Evolutionary conservation across 768 basidiomycete genomes (phyloP).

Genomic region (Leucocoprinus birnbaumii): DNA sequence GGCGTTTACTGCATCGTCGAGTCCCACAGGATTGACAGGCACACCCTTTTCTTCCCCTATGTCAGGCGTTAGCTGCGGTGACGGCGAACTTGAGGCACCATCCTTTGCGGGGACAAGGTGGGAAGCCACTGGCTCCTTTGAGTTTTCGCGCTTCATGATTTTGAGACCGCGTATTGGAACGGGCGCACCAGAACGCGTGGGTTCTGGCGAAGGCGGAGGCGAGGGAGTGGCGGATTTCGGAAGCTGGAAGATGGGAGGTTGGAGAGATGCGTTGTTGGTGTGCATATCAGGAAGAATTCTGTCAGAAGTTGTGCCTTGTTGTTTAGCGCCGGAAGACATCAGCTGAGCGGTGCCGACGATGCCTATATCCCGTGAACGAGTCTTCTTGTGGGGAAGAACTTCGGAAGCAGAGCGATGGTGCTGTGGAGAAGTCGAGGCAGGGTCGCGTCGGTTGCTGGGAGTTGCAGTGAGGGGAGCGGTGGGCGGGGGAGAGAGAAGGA

Average conservation of each 20-base stretch:
- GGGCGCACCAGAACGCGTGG: conserved; percentile 13
- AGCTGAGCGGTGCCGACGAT: conserved; percentile 44
- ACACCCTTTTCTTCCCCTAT: conserved; percentile 64
- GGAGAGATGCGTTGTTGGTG: conserved; percentile 25
- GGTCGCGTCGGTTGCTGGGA: background rate
- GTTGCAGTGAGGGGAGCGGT: conserved; percentile 36
- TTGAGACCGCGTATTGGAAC: conserved; percentile 7
- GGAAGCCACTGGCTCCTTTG: background rate
- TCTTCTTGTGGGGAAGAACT: conserved; percentile 24
- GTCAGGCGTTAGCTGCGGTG: conserved; percentile 49
- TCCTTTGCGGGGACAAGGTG: conserved; percentile 12
- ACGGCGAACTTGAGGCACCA: background rate
- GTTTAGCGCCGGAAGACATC: conserved; percentile 11
- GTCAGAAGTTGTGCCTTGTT: conserved; percentile 13
- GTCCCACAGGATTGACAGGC: conserved; percentile 55
- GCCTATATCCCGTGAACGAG: conserved; percentile 36
- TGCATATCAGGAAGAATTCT: conserved; percentile 15
- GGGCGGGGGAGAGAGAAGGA: conserved; percentile 50
- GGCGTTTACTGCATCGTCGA: conserved; percentile 31
- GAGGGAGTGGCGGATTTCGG: conserved; percentile 18
- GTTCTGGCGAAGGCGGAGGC: conserved; percentile 21
- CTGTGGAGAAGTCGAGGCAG: conserved; percentile 10
- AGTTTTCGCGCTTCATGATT: conserved; percentile 6
- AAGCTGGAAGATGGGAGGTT: conserved; percentile 30
- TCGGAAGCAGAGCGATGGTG: conserved; percentile 53